These are phyloP conservation scores for Sphagnum contortum DNA, from an alignment of 225 moss, liverwort and hornwort genomes.

Conservation along the genomic window DNA sequence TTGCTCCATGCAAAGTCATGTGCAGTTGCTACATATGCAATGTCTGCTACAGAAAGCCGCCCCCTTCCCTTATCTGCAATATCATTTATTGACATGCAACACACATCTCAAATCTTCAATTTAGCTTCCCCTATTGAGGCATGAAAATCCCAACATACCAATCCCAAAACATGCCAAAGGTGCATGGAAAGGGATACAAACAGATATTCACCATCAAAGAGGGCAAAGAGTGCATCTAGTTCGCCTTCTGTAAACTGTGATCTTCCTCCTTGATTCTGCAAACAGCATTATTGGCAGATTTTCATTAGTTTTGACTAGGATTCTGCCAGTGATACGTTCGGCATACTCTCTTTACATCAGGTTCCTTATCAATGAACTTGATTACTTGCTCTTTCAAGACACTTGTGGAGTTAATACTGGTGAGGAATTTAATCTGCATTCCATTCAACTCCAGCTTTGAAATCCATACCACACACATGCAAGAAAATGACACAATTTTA, in stretches of 20 bases:
- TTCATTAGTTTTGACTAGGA: background rate
- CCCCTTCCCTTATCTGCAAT: conserved; percentile 40
- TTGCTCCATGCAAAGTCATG: conserved; percentile 60
- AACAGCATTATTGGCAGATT: too few species aligned
- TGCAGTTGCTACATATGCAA: conserved; percentile 36
- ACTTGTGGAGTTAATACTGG: too few species aligned
- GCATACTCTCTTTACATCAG: background rate
- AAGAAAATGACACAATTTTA: too few species aligned
- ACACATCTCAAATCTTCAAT: background rate
- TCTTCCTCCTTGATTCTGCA: conserved; percentile 7
- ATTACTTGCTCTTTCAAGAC: background rate
- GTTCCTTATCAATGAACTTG: background rate
- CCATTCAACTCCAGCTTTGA: too few species aligned
- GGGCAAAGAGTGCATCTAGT: conserved; percentile 39
- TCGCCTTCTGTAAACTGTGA: conserved; percentile 35
- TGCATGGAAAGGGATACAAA: background rate
- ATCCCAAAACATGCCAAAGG: background rate
- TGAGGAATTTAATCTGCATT: too few species aligned
- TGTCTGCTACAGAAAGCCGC: conserved; percentile 26
- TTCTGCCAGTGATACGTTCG: conserved; percentile 11
- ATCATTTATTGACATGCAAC: background rate
- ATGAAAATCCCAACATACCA: background rate
- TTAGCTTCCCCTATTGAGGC: background rate
- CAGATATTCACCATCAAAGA: conserved; percentile 30
- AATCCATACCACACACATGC: too few species aligned